Base-by-base conservation (phyloP, 805 yeast species). In the Pachysolen tannophilus region DNA sequence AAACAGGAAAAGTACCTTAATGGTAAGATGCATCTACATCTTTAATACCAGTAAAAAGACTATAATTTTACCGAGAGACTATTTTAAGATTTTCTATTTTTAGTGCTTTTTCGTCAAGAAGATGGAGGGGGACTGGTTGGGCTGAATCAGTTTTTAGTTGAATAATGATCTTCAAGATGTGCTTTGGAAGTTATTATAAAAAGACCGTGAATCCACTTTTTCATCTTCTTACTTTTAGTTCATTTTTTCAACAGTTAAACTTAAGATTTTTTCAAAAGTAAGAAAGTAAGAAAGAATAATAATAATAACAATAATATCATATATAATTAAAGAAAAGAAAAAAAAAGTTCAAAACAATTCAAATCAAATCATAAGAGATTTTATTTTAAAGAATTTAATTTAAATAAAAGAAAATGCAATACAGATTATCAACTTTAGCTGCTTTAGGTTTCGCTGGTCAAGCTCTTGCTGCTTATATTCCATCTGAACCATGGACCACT, bases 401-500 rank as follows among this genome's bases (percentile, higher is more conserved):
- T 15, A n/a, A 21, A 20, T 28, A 15, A 17, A 24, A 23, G 11
- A 59, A 21, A 52, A 65, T 64, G 71, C 72, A 65, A 59, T 64
- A 61, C 63, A 65, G 59, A 50, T 53, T 49, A 37, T 45, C 65
- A 20, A 34, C 47, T 26, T 37, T 61, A 30, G 53, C 58, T 41
- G 55, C 65, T 35, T 47, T 67, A 34, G 60, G 73, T 44, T 51
- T 74, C 28, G 66, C 69, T 35, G 54, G 73, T n/a, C 40, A 65
- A 13, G 65, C 78, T 23, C 35, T 67, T 34, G 80, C 82, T 34
- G 84, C 84, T 39, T 71, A 71, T 46, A 72, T 75, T 45, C 82
- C 82, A 43, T 56, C 76, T 35, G 79, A 73, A 41, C 76, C 80
- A 48, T 81, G 82, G 82, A 58, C 81, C 36, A 77, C 86, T 37